Percentiles rank a stretch among this genome's conserved stretches.
Conservation (phyloP, 352 stramenopile species). For the Phytophthora tubulina region DNA sequence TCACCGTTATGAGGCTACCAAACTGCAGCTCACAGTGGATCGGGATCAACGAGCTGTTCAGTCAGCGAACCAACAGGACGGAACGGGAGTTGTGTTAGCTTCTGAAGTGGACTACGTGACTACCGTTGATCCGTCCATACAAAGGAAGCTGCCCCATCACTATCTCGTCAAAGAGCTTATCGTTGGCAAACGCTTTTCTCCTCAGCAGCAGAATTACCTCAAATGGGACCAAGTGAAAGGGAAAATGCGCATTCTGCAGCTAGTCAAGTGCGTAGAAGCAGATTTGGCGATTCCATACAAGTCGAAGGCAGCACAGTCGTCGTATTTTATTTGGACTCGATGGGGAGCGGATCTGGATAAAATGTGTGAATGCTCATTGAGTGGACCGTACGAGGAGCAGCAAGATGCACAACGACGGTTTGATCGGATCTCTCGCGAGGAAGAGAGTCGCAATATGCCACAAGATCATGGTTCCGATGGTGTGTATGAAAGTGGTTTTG, state of each 20-base stretch:
- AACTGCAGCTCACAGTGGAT: constrained; percentile 12
- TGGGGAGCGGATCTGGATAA: constrained; percentile 33
- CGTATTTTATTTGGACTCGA: constrained; percentile 60
- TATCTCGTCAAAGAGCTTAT: constrained; percentile 15
- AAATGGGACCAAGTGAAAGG: background rate
- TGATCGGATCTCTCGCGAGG: constrained; percentile 36
- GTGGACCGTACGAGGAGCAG: constrained; percentile 52
- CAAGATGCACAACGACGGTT: constrained; percentile 45
- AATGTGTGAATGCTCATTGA: constrained; percentile 31
- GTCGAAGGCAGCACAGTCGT: background rate
- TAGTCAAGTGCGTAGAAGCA: constrained; percentile 4
- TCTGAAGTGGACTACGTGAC: constrained; percentile 24
- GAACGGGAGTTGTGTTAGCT: background rate
- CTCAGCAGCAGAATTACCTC: background rate
- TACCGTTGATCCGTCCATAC: constrained; percentile 17
- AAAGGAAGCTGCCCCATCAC: constrained; percentile 13
- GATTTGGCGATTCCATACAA: background rate
- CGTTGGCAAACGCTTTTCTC: constrained; percentile 1
- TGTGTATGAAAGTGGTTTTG: constrained; percentile 22
- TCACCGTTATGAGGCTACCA: constrained; percentile 1
- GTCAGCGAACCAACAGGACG: constrained; percentile 12
- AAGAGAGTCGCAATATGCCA: constrained; percentile 1
- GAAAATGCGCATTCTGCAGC: constrained; percentile 30
- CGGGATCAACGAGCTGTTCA: background rate
- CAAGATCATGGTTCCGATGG: background rate